These are phyloP conservation scores for Sphagnum tenellum DNA, from an alignment of 225 moss, liverwort and hornwort genomes.

Conservation along the genomic window DNA sequence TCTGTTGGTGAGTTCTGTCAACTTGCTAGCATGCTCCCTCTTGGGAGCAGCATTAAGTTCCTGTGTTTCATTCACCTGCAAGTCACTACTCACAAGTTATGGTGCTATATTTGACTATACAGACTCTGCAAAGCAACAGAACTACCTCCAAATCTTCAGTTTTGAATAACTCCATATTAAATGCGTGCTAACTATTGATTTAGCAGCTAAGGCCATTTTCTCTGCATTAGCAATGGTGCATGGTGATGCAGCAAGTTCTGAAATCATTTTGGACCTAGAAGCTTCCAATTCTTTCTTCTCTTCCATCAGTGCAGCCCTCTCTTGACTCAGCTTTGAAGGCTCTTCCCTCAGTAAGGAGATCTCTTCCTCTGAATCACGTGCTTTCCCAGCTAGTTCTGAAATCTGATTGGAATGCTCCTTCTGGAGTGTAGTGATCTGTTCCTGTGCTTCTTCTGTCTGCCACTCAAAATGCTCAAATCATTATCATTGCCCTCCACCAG, in stretches of 20 bases:
- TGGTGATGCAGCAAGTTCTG: background rate
- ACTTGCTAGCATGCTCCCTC: too few relatives aligned
- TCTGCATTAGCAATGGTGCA: background rate
- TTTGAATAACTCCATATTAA: too few relatives aligned
- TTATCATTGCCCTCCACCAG: too few relatives aligned
- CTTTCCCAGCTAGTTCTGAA: background rate
- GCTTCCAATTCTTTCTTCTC: conserved; percentile 5
- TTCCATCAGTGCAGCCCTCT: too few relatives aligned
- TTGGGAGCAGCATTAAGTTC: too few relatives aligned
- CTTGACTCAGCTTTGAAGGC: too few relatives aligned
- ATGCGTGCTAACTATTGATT: conserved; percentile 3
- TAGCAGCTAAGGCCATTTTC: conserved; percentile 11
- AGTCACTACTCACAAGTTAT: background rate
- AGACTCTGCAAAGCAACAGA: too few relatives aligned
- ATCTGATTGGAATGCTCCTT: conserved; percentile 7
- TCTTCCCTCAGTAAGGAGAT: too few relatives aligned
- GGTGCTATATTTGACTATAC: too few relatives aligned
- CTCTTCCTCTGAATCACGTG: too few relatives aligned
- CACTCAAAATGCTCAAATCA: background rate
- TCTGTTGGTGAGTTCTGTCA: too few relatives aligned
- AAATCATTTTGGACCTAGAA: conserved; percentile 5
- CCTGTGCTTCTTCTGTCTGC: conserved; percentile 21
- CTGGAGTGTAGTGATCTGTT: conserved; percentile 2
- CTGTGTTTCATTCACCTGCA: background rate
- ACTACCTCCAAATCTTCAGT: too few relatives aligned